Conservation (phyloP, 2,329 filamentous ascomycete genomes). For the Aspergillus transmontanensis region DNA sequence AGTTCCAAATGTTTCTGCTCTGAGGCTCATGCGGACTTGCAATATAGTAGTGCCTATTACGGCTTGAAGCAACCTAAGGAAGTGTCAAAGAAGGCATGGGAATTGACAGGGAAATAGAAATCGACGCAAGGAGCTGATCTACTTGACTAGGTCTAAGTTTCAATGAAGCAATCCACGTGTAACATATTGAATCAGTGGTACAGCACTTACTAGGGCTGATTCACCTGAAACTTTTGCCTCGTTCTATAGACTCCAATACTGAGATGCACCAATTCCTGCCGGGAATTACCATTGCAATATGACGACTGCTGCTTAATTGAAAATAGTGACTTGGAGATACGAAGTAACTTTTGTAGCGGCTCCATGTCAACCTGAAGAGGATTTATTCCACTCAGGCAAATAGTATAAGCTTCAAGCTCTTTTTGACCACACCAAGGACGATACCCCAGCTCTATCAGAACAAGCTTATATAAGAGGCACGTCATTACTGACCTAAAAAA, state of each 20-base stretch:
- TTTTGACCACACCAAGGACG: background rate
- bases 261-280: background rate
- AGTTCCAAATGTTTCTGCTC: no score
- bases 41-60: no score
- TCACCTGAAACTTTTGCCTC: background rate
- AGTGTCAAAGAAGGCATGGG: no score
- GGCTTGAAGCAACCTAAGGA: no score
- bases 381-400: background rate
- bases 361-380: background rate
- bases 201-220: background rate
- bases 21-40: no score
- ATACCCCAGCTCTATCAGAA: background rate
- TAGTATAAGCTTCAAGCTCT: background rate
- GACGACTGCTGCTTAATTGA: background rate
- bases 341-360: no score
- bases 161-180: background rate
- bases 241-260: background rate
- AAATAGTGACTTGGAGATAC: background rate
- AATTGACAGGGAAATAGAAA: no score
- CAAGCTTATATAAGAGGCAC: background rate
- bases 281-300: background rate
- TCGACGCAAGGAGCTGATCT: no score
- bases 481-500: background rate
- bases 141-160: background rate
- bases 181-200: background rate